These are phyloP conservation scores for Prunus kanzakura DNA, from an alignment of 306 rosid species.

Conservation along the genomic window DNA sequence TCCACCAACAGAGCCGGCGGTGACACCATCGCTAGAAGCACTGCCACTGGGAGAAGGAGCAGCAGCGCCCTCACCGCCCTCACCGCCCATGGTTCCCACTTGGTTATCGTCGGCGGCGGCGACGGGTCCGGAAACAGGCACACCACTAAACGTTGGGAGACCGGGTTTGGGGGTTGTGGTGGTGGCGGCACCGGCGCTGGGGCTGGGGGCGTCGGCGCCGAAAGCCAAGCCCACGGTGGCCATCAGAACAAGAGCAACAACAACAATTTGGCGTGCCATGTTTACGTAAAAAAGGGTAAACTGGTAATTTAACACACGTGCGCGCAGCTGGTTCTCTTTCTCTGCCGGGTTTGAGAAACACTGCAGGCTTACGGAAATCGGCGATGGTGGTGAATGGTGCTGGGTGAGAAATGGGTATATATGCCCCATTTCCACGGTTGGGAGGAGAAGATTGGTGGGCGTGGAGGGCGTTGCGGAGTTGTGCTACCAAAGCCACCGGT, in stretches of 20 bases:
- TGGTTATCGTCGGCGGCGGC: background rate
- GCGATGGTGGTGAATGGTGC: background rate
- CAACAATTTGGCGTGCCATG: constrained; percentile 51
- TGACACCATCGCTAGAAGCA: background rate
- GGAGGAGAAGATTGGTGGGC: constrained; percentile 3
- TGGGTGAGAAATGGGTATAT: background rate
- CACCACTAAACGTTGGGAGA: constrained; percentile 1
- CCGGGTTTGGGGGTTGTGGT: background rate
- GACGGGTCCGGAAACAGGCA: background rate
- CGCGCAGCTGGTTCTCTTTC: constrained; percentile 16
- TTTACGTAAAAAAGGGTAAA: background rate
- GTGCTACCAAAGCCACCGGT: background rate
- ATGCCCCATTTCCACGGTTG: background rate
- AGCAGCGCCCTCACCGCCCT: background rate
- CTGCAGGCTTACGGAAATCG: constrained; percentile 14
- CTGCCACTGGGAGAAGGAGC: background rate
- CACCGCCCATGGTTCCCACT: constrained; percentile 30
- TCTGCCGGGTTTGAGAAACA: constrained; percentile 1
- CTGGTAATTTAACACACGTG: background rate
- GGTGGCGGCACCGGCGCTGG: background rate
- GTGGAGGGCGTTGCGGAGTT: constrained; percentile 1
- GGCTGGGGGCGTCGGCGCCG: constrained; percentile 18
- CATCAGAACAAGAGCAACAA: constrained; percentile 39
- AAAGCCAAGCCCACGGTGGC: constrained; percentile 37
- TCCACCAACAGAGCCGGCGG: constrained; percentile 2